A percentile compares a stretch with the other conserved stretches of the same genome.
phyloP scores from a whole-genome alignment of 108 stramenopile genomes.

The Conticribra weissflogii region DNA sequence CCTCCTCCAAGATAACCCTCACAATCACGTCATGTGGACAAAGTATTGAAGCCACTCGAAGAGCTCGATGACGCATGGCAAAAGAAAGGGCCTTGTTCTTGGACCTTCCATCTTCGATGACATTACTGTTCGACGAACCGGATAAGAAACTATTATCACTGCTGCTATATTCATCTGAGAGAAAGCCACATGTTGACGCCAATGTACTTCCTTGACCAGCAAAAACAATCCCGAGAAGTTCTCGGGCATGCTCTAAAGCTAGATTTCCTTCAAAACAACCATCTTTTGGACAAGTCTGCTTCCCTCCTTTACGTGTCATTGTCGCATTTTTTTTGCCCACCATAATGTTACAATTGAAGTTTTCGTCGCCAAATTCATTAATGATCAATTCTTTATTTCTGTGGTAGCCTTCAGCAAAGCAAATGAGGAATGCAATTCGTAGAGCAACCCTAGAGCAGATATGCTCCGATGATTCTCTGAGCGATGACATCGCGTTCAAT shows the following conservation, averaged over 20 bases:
- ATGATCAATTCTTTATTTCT: constrained; percentile 11
- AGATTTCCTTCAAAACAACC: constrained; percentile 48
- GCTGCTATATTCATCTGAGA: constrained; percentile 32
- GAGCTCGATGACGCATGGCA: constrained; percentile 85
- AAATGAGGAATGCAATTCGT: constrained; percentile 82
- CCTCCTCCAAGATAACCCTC: constrained; percentile 61
- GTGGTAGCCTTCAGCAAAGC: constrained; percentile 68
- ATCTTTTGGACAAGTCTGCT: constrained; percentile 22
- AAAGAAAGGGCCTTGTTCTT: constrained; percentile 64
- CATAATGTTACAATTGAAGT: constrained; percentile 35
- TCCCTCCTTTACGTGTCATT: constrained; percentile 15
- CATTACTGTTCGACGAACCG: constrained; percentile 4
- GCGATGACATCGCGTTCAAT: constrained; percentile 49
- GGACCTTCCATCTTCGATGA: constrained; percentile 8
- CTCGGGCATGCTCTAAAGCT: constrained; percentile 55
- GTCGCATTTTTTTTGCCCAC: constrained; percentile 13
- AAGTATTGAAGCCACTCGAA: constrained; percentile 77
- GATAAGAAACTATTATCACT: constrained; percentile 18
- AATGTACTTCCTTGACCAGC: constrained; percentile 52
- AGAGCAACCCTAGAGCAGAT: constrained; percentile 55
- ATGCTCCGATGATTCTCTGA: constrained; percentile 64
- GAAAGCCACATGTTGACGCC: constrained; percentile 38
- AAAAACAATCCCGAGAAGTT: constrained; percentile 80
- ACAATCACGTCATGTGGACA: constrained; percentile 80
- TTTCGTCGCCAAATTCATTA: constrained; percentile 45